Evolutionary conservation across 2,329 filamentous ascomycete species (phyloP).

Genomic region (Dactylella cylindrospora): DNA sequence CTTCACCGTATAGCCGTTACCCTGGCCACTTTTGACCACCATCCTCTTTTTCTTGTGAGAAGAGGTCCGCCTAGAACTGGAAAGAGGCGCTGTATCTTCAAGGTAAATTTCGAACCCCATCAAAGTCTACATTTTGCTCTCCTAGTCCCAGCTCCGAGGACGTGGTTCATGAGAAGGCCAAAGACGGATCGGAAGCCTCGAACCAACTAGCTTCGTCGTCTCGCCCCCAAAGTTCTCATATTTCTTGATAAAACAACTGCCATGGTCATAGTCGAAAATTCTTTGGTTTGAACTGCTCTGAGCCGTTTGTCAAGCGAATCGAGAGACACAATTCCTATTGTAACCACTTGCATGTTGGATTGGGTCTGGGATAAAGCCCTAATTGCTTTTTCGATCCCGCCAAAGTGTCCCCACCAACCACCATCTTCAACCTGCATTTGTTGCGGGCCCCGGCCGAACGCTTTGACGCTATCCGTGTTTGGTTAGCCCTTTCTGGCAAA

Average conservation of each 20-base stretch:
- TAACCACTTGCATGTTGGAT: too few relatives aligned
- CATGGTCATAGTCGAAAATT: too few relatives aligned
- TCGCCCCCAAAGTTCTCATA: neutral
- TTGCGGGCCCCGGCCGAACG: too few relatives aligned
- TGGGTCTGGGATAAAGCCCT: too few relatives aligned
- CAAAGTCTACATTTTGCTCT: too few relatives aligned
- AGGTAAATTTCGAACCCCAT: slow-evolving; percentile 12
- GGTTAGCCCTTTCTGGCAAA: slow-evolving; percentile 19
- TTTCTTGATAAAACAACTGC: neutral
- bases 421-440: neutral
- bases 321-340: too few relatives aligned
- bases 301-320: too few relatives aligned
- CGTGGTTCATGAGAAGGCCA: neutral
- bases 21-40: slow-evolving; percentile 9
- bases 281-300: slow-evolving; percentile 5
- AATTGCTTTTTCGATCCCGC: slow-evolving; percentile 16
- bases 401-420: neutral
- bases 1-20: too few relatives aligned
- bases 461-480: slow-evolving; percentile 8
- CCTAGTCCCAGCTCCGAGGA: neutral
- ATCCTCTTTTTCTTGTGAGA: slow-evolving; percentile 10
- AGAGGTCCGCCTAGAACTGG: too few relatives aligned
- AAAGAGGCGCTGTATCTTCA: neutral
- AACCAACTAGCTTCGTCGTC: neutral
- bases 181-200: neutral